Base-by-base conservation (phyloP, 345 rosid genomes). In the Barbarea vulgaris region DNA sequence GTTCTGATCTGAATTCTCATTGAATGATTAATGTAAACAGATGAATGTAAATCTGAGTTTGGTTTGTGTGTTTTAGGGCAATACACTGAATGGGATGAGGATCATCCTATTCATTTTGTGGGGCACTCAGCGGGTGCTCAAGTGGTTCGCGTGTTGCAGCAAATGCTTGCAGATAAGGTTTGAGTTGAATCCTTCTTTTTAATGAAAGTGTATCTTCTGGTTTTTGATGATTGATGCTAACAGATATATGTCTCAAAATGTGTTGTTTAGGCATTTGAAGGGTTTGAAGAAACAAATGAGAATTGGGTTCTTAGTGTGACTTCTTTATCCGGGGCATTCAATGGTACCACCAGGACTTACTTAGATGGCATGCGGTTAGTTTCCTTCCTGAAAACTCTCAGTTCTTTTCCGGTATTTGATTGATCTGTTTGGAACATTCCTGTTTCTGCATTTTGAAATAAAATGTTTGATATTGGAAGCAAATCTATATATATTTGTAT, bases 41-140 rank as follows among this genome's bases (percentile, higher is more conserved):
- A 30, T 46, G 60, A 34, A 70, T 42, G 62, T 51, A 61, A 5
- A 41, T 33, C 59, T 62, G 60, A 63, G 6, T 70, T 63, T 55
- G 27, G 66, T 21, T 6, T 76, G 44, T 76, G 58, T 75, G 79
- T 72, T 7, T 7, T 83, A 96, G 99, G 98, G 73, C 78, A 91
- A 33, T 96, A 85, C 69, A 86, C 97, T 34, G 95, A 91, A 81
- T 96, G 99, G 99, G 97, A 93, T 54, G 96, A 87, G 54, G 89
- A 88, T 75, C 98, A 96, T 74, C 99, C 99, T 13, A 84, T 96
- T 76, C 98, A 93, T 72, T 91, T 96, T 77, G 95, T 96, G 30
- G 99, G 99, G 22, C 99, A 96, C 80, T 96, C 98, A 0, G 98
- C 99, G 0, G 98, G 99, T 42, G 99, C 97, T 0, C 99, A 93